Evolutionary conservation across 352 stramenopile species (phyloP).

Genomic region (Elongisporangium anandrum): DNA sequence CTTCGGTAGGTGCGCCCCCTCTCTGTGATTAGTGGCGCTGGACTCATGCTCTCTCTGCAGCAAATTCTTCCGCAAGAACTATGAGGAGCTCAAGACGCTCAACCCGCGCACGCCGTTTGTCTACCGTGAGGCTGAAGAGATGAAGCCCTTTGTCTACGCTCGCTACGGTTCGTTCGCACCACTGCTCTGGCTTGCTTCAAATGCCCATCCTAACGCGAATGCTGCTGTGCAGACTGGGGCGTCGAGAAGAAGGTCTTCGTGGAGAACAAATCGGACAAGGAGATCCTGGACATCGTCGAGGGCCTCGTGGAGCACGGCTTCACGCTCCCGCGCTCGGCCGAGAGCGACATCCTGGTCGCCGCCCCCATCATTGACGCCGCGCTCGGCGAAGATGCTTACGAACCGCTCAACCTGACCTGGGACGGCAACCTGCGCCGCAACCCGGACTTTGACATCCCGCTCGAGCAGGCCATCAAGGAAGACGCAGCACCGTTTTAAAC

Average conservation of each 20-base stretch:
- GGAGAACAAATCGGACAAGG: constrained; percentile 78
- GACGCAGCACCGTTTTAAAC: constrained; percentile 14
- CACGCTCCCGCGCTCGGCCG: constrained; percentile 75
- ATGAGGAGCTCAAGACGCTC: constrained; percentile 86
- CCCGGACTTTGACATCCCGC: constrained; percentile 75
- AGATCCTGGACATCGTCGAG: constrained; percentile 73
- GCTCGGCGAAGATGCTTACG: constrained; percentile 67
- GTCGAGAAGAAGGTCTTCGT: constrained; percentile 82
- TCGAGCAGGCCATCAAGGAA: constrained; percentile 64
- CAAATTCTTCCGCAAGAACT: constrained; percentile 86
- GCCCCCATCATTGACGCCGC: constrained; percentile 69
- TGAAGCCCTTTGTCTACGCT: constrained; percentile 86
- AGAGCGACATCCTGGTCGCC: constrained; percentile 75
- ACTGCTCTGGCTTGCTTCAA: neutral
- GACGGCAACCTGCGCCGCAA: constrained; percentile 79
- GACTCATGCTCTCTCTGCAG: constrained; percentile 22
- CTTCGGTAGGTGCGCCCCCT: constrained; percentile 48
- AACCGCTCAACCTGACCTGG: constrained; percentile 82
- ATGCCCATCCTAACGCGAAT: no score
- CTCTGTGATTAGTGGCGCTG: constrained; percentile 5
- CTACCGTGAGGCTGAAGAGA: constrained; percentile 84
- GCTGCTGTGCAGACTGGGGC: constrained; percentile 53
- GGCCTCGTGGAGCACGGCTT: constrained; percentile 71
- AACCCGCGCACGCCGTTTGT: constrained; percentile 81
- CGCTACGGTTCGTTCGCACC: constrained; percentile 47